Percentiles rank a stretch among this genome's conserved stretches.
Evolutionary conservation across 106 monocot genomes (phyloP).

Genomic region (Phalaenopsis equestris): DNA sequence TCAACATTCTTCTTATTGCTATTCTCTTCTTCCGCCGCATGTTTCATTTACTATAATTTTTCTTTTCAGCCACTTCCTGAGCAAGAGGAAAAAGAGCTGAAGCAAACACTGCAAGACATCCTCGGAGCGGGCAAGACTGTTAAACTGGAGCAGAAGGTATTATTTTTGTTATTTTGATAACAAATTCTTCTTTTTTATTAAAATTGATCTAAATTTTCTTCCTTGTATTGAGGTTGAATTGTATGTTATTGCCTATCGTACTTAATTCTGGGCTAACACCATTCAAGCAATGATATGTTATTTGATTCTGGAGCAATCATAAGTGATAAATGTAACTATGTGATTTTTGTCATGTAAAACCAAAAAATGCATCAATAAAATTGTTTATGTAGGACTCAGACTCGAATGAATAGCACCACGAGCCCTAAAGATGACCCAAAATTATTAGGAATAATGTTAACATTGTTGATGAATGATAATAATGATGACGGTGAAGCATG

Average conservation of each 20-base stretch:
- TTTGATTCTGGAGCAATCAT: not conserved
- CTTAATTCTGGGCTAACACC: not conserved
- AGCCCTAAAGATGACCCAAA: no score
- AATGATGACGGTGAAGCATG: no score
- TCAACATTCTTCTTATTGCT: not conserved
- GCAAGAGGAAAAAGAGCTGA: constrained; percentile 82
- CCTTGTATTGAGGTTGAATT: not conserved
- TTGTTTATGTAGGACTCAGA: no score
- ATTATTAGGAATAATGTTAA: no score
- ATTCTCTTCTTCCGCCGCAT: not conserved
- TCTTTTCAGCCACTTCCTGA: constrained; percentile 70
- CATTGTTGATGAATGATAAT: no score
- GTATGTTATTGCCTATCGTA: not conserved
- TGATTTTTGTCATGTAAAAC: no score
- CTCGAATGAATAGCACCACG: no score
- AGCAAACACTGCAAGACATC: constrained; percentile 59
- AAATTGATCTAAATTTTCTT: not conserved
- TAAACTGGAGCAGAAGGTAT: constrained; percentile 82
- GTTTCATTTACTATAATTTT: constrained; percentile 2
- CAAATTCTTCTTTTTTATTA: not conserved
- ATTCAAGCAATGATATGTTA: not conserved
- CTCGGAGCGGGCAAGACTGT: constrained; percentile 73
- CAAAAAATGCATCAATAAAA: no score
- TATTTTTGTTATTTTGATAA: not conserved
- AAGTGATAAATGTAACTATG: no score